Evolutionary conservation across 352 stramenopile genomes (phyloP), one percentile per base, ranked within the genome.

Genomic region (Thraustochytrium striatum): DNA sequence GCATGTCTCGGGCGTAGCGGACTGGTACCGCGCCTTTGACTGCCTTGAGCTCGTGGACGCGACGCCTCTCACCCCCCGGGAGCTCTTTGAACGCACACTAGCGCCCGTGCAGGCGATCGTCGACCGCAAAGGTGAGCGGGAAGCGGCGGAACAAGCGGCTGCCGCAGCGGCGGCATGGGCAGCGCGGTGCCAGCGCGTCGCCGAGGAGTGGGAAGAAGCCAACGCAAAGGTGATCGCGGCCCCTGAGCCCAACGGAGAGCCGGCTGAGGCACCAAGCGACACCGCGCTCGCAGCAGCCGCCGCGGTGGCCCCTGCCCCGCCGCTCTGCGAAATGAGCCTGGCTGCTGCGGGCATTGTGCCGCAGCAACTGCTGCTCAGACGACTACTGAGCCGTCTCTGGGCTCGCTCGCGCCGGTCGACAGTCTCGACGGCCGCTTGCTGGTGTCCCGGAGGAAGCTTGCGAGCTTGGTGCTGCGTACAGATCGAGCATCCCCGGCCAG

Each of bases 21-120:
- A 3, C 16, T 79, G 69, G 69, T 79, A 79, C 36, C 19, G 32
- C 1, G 8, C 25, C 25, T 79, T 79, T 69, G 52, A 32, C 21
- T n/a, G 25, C 35, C 72, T 79, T 32, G 8, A 73, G n/a, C 35
- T 11, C 16, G 11, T 79, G 0, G 25, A 59, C 39, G 11, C 39
- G 11, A 59, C 28, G 3, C 30, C 16, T 13, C 11, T 33, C 28
- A n/a, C 3, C 3, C 43, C 39, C 1, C n/a, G 47, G n/a, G 25
- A 30, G 21, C 13, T 73, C 21, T 73, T 73, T 59, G n/a, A 13
- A 19, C 2, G 11, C 9, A n/a, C 59, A 1, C 30, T 39, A 36
- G 16, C 28, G 7, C 19, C 35, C 11, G 62, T 73, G 11, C 28
- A 73, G 3, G 21, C 32, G 16, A 59, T 21, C 13, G 13, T 73